phyloP scores from a whole-genome alignment of 2,329 filamentous ascomycete species.

The Curvularia eragrostidis region DNA sequence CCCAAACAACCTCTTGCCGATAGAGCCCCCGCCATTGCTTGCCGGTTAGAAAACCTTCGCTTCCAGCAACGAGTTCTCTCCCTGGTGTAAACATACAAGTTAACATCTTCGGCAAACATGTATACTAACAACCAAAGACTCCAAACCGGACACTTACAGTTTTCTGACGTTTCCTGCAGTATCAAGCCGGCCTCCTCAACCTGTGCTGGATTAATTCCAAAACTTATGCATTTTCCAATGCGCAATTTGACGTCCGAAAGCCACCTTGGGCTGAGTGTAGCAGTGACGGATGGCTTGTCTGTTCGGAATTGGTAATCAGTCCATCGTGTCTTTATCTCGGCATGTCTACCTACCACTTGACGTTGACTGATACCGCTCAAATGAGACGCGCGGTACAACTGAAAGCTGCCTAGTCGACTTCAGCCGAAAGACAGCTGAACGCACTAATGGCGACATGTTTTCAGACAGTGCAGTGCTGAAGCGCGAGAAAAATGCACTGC shows the following conservation, averaged over 20 bases:
- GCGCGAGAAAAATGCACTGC: not conserved
- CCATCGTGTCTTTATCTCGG: not conserved
- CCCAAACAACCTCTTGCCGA: slow-evolving; percentile 76
- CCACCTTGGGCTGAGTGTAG: slow-evolving; percentile 63
- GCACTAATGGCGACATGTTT: slow-evolving; percentile 30
- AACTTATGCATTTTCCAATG: slow-evolving; percentile 76
- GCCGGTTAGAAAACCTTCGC: slow-evolving; percentile 75
- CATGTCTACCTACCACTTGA: slow-evolving; percentile 12
- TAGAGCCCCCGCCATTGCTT: slow-evolving; percentile 68
- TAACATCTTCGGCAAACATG: not conserved
- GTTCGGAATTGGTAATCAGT: not conserved
- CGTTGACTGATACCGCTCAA: slow-evolving; percentile 9
- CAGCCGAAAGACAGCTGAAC: slow-evolving; percentile 16
- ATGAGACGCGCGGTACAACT: slow-evolving; percentile 3
- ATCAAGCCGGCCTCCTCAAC: slow-evolving; percentile 64
- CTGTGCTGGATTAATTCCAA: slow-evolving; percentile 69
- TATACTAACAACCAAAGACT: no score
- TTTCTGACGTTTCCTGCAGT: slow-evolving; percentile 64
- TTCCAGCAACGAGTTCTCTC: slow-evolving; percentile 74
- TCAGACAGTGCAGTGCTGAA: not conserved
- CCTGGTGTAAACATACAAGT: slow-evolving; percentile 1
- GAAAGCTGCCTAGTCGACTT: not conserved
- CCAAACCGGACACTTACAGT: slow-evolving; percentile 59
- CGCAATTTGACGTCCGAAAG: slow-evolving; percentile 70
- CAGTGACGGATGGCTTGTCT: slow-evolving; percentile 10